phyloP scores from a whole-genome alignment of 768 basidiomycete genomes.

The Leccinum variicolor region DNA sequence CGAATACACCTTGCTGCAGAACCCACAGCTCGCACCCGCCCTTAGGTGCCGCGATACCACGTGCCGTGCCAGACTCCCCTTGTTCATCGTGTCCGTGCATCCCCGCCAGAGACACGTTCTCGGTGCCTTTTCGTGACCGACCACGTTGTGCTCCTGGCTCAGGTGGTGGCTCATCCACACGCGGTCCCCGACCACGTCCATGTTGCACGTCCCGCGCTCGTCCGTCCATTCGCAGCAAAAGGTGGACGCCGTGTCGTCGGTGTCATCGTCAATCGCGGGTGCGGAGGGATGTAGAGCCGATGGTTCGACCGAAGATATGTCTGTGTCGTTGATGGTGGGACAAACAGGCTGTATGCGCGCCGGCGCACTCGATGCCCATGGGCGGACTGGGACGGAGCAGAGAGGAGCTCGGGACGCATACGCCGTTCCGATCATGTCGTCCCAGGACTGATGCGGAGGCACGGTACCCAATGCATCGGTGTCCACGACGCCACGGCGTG shows the following conservation, averaged over 20 bases:
- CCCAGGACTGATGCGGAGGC: constrained; percentile 8
- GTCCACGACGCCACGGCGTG: neutral
- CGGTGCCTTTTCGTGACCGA: constrained; percentile 16
- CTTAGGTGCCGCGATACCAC: constrained; percentile 22
- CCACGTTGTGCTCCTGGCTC: constrained; percentile 13
- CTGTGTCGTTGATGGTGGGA: neutral
- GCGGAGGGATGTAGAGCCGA: neutral
- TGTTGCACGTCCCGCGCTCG: constrained; percentile 18
- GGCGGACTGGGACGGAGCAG: neutral
- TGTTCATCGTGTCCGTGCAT: constrained; percentile 25
- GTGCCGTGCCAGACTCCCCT: constrained; percentile 25
- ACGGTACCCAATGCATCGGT: neutral
- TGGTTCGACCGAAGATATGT: neutral
- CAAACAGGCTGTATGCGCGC: neutral
- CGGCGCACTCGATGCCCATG: neutral
- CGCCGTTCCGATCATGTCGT: neutral
- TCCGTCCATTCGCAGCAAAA: constrained; percentile 23
- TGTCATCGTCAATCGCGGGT: neutral
- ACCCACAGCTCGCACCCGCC: constrained; percentile 17
- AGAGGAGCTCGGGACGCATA: neutral
- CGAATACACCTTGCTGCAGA: constrained; percentile 26
- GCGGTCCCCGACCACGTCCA: constrained; percentile 14
- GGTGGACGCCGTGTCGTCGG: constrained; percentile 6
- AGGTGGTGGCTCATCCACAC: constrained; percentile 26
- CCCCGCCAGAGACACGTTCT: constrained; percentile 21